phyloP scores from a whole-genome alignment of 495 filamentous ascomycete species.

The Xylaria longipes region DNA sequence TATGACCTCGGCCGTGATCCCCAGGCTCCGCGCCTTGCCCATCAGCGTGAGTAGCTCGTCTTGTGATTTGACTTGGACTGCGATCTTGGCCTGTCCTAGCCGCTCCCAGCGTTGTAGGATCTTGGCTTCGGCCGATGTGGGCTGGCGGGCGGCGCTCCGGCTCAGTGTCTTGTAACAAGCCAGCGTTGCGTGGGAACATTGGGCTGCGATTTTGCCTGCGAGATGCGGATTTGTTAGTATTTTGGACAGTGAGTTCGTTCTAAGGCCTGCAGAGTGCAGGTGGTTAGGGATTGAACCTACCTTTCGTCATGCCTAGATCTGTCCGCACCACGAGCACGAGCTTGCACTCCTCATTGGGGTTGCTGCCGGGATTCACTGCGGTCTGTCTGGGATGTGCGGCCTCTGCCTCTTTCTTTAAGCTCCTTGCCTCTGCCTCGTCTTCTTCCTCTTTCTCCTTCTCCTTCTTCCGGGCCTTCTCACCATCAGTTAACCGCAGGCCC shows the following conservation, averaged over 20 bases:
- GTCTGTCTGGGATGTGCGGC: conserved; percentile 17
- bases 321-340: conserved; percentile 90
- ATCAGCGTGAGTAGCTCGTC: conserved; percentile 80
- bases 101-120: conserved; percentile 87
- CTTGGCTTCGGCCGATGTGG: conserved; percentile 58
- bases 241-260: neutral
- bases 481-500: conserved; percentile 43
- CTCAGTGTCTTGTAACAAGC: conserved; percentile 91
- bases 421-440: conserved; percentile 20
- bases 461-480: conserved; percentile 23
- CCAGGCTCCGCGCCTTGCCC: conserved; percentile 79
- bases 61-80: conserved; percentile 82
- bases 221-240: neutral
- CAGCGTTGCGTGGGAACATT: conserved; percentile 93
- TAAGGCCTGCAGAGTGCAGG: neutral
- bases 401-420: conserved; percentile 19
- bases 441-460: conserved; percentile 14
- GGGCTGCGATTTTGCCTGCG: conserved; percentile 94
- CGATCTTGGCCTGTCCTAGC: conserved; percentile 88
- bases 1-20: conserved; percentile 85
- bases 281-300: conserved; percentile 54
- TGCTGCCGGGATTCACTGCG: conserved; percentile 48
- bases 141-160: conserved; percentile 52
- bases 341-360: conserved; percentile 84
- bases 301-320: conserved; percentile 96